Base-by-base conservation (phyloP, 805 yeast species). In the Hanseniaspora occidentalis region DNA sequence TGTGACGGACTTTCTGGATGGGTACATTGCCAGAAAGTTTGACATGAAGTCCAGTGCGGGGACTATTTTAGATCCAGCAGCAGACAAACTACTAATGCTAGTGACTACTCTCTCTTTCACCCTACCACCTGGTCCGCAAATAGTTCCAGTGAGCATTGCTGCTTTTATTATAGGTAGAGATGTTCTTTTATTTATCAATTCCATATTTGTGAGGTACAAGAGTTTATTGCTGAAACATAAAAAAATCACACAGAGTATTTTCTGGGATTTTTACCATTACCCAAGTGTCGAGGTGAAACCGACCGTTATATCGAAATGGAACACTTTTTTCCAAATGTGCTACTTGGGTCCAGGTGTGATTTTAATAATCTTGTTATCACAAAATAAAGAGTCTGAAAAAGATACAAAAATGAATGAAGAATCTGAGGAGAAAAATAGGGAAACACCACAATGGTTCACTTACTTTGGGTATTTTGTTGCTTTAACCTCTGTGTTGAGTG, bases 281-380 rank as follows among this genome's bases (percentile, higher is more conserved):
- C 45, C 89, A 81, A 79, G 86, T 19, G 95, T 85, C 1, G 84
- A 83, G 43, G 95, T 94, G 2, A 82, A 71, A 43, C 98, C 99
- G 1, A 84, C 94, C 4, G 64, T 69, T 29, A 75, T 94, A 19
- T 85, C 95, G 10, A 89, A 89, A 56, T 70, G 77, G 58, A 92
- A 92, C 62, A 92, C 99, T 0, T 84, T 79, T 1, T 70, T 92
- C 45, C 99, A 92, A 57, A 89, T 92, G 96, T 55, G 83, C 2
- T 88, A 88, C 50, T 71, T 92, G 35, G 95, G 81, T 0, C 53
- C 69, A 13, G 70, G 75, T 40, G 74, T 81, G 40, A 60, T 72
- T 3, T 17, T 54, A n/a, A 39, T 58, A 35, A 46, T 56, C 4
- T n/a, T 45, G 19, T 38, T 43, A 16, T 16, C 39, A 6, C 29